Conservation (phyloP, 352 stramenopile species). For the Phytophthora kernoviae region DNA sequence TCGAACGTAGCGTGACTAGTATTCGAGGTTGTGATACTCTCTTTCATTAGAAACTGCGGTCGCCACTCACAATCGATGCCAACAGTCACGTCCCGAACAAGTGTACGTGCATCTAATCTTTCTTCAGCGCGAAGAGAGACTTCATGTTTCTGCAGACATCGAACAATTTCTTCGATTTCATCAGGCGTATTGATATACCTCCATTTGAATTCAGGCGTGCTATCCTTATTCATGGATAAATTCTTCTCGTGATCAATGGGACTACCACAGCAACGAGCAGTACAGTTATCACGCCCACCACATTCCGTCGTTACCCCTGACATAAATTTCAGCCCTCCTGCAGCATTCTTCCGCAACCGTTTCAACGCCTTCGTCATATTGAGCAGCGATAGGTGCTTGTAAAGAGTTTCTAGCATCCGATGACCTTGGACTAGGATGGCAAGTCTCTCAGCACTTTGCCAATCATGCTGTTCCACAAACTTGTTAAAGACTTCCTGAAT, state of each 20-base stretch:
- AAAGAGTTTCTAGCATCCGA: conserved; percentile 34
- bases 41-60: conserved; percentile 46
- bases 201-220: conserved; percentile 26
- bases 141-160: conserved; percentile 19
- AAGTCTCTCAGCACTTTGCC: conserved; percentile 53
- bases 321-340: neutral
- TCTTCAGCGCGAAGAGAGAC: neutral
- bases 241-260: conserved; percentile 40
- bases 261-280: neutral
- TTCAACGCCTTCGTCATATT: conserved; percentile 67
- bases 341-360: conserved; percentile 40
- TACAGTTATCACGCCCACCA: neutral
- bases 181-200: conserved; percentile 33
- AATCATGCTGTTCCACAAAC: conserved; percentile 49
- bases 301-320: neutral
- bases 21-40: neutral
- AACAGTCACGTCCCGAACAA: conserved; percentile 35
- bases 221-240: conserved; percentile 12
- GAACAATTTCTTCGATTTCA: conserved; percentile 31
- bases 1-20: too few relatives aligned
- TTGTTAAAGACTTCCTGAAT: conserved; percentile 24
- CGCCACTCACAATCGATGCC: conserved; percentile 74
- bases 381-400: conserved; percentile 31
- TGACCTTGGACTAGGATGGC: conserved; percentile 23
- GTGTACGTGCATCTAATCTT: conserved; percentile 4